Percentiles rank a stretch among this genome's conserved stretches.
Conservation (phyloP, 176 grass and related monocot species). For the Raddia guianensis region DNA sequence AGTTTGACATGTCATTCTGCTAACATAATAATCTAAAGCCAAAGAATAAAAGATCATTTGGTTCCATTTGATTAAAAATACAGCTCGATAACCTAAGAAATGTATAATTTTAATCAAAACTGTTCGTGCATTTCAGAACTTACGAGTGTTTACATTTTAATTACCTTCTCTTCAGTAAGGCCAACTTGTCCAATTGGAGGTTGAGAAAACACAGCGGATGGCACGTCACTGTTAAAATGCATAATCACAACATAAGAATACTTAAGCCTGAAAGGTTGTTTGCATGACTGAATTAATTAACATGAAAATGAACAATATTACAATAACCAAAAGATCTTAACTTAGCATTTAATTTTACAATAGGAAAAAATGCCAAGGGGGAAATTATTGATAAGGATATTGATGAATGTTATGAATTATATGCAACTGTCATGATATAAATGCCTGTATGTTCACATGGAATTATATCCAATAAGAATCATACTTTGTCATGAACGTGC, state of each 20-base stretch:
- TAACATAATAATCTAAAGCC: no score
- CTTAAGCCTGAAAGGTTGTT: background rate
- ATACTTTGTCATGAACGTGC: background rate
- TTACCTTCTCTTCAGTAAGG: constrained; percentile 78
- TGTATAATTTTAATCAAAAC: constrained; percentile 8
- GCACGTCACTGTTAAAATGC: constrained; percentile 64
- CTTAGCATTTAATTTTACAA: background rate
- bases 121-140: background rate
- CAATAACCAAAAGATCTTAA: background rate
- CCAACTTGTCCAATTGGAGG: constrained; percentile 83
- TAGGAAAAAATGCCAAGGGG: background rate
- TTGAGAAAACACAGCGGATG: constrained; percentile 78
- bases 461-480: background rate
- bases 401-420: background rate
- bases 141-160: background rate
- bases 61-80: background rate
- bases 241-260: background rate
- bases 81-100: constrained; percentile 55
- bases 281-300: constrained; percentile 1
- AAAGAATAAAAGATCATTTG: no score
- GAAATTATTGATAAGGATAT: background rate
- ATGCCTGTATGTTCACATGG: background rate
- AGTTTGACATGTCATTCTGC: no score
- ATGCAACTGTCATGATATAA: background rate
- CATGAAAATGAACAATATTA: background rate